Base-by-base conservation (phyloP, 2,329 filamentous ascomycete species). In the Onygena corvina region DNA sequence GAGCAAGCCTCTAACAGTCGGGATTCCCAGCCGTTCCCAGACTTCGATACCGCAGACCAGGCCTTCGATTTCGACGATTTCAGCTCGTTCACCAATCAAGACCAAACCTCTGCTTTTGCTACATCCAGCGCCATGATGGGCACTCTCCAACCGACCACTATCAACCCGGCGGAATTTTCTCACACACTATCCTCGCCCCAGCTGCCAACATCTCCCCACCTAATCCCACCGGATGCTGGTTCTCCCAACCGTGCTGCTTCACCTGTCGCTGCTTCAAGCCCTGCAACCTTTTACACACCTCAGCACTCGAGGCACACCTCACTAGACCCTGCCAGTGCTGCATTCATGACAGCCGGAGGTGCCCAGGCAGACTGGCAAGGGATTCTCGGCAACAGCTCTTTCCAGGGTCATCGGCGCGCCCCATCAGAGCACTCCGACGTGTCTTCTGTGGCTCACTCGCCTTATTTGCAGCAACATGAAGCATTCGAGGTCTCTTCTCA, bases 361-460 rank as follows among this genome's bases (percentile, higher is more conserved):
- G 64, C 69, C 40, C 68, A 71, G 45, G 68, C 69, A 40, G 79
- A 83, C 53, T 83, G 80, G 79, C 65, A 68, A 50, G 70, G 71
- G 29, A 68, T 75, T 61, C 64, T 73, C 53, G 72, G 70, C 60
- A 75, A 76, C 57, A 67, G 71, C 31, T 69, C 73, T 52, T 95
- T 94, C 61, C 83, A 86, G 56, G 74, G 78, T n/a, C 90, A 95
- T 63, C 78, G 88, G 58, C 80, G 89, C 60, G 81, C 79, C 31
- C 85, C 86, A 1, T 95, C 89, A n/a, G 90, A 95, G 58, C 87
- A 83, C 60, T 94, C 88, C 2, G 90, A 95, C 57, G 82, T 94
- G 4, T 94, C 79, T 2, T 94, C 87, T 14, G 85, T 82, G 12
- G 81, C 85, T 18, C 84, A 82, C 20, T 95, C 90, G 14, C 90